Base-by-base conservation (phyloP, 257 asterid genomes). In the Solanum microdontum region DNA sequence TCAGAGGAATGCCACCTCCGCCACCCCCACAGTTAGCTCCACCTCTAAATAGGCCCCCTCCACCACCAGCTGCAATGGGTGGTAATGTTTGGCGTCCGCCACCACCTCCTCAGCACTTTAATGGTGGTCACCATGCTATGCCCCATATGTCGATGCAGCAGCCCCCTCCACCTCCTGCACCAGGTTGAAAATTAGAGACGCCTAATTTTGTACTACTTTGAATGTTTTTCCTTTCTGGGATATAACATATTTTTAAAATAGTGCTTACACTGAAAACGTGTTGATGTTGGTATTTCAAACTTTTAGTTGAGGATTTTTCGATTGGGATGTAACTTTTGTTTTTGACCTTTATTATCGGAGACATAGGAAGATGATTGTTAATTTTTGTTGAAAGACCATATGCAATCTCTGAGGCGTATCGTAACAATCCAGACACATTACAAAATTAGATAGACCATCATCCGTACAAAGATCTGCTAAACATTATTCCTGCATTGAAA, bases 1-100 rank as follows among this genome's bases (percentile, higher is more conserved):
- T 86, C 89, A 90, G 96, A 89, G 82, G 93, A 85, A 92, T 93
- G 98, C 95, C 98, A 10, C 99, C 98, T 3, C 97, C 94, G 0
- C 97, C 94, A 13, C 95, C 98, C 60, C 95, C 90, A 39, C 98
- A 96, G 83, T 82, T 88, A 84, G 90, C 90, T 85, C 94, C 90
- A 8, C 89, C 86, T 45, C 85, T 91, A 6, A 48, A 84, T 7
- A 92, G 98, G 92, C 98, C 98, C 21, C 99, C 96, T 23, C 98
- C 98, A 7, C 93, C 95, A 37, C 97, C 98, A 39, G 86, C 91
- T 2, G 97, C 96, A 87, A 89, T 95, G 90, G 91, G 73, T 69
- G 79, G 87, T 73, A 85, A 33, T 32, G 48, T 84, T 28, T 72
- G 36, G 58, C 86, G 76, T 68, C 87, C 72, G 5, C 82, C 80